phyloP scores from a whole-genome alignment of 208 protist species.

The Leishmania lainsoni region DNA sequence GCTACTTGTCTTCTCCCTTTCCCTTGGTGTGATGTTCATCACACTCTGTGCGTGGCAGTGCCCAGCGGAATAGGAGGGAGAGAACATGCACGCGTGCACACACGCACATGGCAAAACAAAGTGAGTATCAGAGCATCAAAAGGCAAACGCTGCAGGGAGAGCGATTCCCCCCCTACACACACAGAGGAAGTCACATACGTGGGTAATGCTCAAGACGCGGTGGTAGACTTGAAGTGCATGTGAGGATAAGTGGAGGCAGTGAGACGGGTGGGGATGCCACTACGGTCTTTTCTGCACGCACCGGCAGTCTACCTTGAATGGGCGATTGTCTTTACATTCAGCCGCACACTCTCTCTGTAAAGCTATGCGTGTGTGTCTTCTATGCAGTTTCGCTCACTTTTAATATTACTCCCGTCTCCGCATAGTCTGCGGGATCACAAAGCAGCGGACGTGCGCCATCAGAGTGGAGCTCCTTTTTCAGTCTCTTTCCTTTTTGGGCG shows the following conservation, averaged over 20 bases:
- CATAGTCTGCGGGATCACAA: background rate
- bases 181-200: background rate
- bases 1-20: slow-evolving; percentile 6
- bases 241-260: background rate
- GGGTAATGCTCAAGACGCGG: background rate
- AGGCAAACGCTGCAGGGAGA: background rate
- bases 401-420: background rate
- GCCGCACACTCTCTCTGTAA: background rate
- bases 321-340: background rate
- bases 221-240: background rate
- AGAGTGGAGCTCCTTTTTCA: background rate
- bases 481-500: background rate
- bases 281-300: background rate
- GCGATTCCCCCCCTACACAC: background rate
- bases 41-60: background rate
- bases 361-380: background rate
- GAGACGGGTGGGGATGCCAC: background rate
- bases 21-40: background rate
- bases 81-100: background rate
- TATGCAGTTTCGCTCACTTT: background rate
- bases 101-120: background rate
- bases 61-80: background rate
- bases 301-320: background rate
- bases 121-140: background rate
- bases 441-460: background rate